Evolutionary conservation across 495 filamentous ascomycete species (phyloP).

Genomic region (Cercophora newfieldiana): DNA sequence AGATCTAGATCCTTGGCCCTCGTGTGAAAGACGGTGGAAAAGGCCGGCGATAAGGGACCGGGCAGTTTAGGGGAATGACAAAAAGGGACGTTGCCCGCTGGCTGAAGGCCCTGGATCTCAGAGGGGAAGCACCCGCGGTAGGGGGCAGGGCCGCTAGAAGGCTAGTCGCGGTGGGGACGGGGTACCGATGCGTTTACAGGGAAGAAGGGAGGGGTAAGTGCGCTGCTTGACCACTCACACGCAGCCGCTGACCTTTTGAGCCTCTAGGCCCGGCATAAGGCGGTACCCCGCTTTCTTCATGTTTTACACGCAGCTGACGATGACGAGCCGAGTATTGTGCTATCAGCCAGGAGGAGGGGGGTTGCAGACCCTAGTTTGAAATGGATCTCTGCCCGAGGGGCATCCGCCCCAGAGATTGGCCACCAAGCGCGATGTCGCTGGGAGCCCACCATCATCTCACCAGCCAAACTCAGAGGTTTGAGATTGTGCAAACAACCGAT

Average conservation of each 20-base stretch:
- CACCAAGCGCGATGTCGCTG: slow-evolving; percentile 13
- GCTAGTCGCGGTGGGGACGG: slow-evolving; percentile 17
- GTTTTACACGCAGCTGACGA: background rate
- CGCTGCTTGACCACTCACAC: slow-evolving; percentile 12
- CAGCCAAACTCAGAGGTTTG: slow-evolving; percentile 45
- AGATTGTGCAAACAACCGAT: background rate
- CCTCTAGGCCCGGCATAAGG: background rate
- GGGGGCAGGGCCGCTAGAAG: background rate
- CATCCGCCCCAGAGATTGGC: slow-evolving; percentile 18
- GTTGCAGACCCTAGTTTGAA: background rate
- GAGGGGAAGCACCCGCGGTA: background rate
- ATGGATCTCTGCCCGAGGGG: slow-evolving; percentile 9
- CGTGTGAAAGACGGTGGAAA: slow-evolving; percentile 6
- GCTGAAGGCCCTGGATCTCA: slow-evolving; percentile 21
- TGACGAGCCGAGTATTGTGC: background rate
- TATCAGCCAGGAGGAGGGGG: slow-evolving; percentile 1
- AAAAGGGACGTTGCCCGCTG: slow-evolving; percentile 7
- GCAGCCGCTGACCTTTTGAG: background rate
- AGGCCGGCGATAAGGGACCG: background rate
- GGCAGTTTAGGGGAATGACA: slow-evolving; percentile 12
- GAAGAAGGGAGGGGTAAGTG: slow-evolving; percentile 17
- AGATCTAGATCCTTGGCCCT: slow-evolving; percentile 1
- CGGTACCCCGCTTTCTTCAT: background rate
- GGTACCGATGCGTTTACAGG: slow-evolving; percentile 9
- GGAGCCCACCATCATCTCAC: slow-evolving; percentile 23